Percentiles rank a stretch among this genome's conserved stretches.
Conservation (phyloP, 768 basidiomycete species). For the Boletus subparvulus region DNA sequence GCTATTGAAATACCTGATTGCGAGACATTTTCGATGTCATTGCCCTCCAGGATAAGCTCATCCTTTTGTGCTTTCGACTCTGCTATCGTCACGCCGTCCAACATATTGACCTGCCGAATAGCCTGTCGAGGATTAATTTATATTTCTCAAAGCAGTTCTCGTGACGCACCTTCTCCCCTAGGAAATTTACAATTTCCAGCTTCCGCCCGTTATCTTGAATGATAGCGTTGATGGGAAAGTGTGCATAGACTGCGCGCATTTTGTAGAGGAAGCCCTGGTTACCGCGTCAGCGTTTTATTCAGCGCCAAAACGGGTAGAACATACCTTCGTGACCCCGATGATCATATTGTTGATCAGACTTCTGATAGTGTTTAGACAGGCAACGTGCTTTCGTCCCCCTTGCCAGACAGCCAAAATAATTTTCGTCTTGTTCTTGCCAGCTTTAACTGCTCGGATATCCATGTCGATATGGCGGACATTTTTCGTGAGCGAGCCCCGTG, state of each 20-base stretch:
- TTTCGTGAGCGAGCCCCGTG: slow-evolving; percentile 91
- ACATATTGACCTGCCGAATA: slow-evolving; percentile 90
- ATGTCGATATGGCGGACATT: slow-evolving; percentile 91
- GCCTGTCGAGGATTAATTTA: slow-evolving; percentile 46
- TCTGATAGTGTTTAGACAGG: slow-evolving; percentile 94
- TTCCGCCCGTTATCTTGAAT: slow-evolving; percentile 71
- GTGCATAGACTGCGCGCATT: slow-evolving; percentile 99
- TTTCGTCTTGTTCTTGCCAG: slow-evolving; percentile 62
- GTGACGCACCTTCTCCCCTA: slow-evolving; percentile 83
- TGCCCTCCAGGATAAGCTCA: slow-evolving; percentile 90
- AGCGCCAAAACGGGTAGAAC: neutral
- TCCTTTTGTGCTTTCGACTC: slow-evolving; percentile 95
- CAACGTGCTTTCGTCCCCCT: slow-evolving; percentile 96
- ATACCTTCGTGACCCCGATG: slow-evolving; percentile 91
- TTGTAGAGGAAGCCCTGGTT: slow-evolving; percentile 97
- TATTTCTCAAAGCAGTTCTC: neutral
- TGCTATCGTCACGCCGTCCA: slow-evolving; percentile 77
- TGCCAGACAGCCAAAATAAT: slow-evolving; percentile 97
- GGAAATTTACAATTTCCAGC: slow-evolving; percentile 92
- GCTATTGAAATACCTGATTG: slow-evolving; percentile 69
- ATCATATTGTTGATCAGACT: slow-evolving; percentile 97
- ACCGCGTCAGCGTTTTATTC: slow-evolving; percentile 3
- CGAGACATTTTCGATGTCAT: slow-evolving; percentile 95
- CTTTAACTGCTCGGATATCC: slow-evolving; percentile 83
- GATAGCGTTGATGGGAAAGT: slow-evolving; percentile 99